Evolutionary conservation across 306 rosid genomes (phyloP).

Genomic region (Cicer yamashitae): DNA sequence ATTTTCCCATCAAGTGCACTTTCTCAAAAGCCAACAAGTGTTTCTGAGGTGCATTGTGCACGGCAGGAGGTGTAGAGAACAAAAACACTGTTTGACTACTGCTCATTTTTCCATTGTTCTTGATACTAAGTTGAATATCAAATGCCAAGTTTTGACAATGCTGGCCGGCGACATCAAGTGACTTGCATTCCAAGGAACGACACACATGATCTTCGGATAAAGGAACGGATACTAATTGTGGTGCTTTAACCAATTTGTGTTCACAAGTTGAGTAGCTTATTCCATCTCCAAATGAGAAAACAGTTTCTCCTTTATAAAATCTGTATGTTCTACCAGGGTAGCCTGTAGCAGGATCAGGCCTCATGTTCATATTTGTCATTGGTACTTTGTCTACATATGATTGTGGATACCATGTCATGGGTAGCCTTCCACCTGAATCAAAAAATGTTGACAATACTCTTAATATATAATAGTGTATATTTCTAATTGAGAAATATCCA

Average conservation of each 20-base stretch:
- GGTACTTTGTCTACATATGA: constrained; percentile 81
- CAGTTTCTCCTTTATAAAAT: constrained; percentile 85
- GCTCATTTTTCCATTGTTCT: constrained; percentile 66
- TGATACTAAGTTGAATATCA: constrained; percentile 69
- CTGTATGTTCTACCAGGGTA: constrained; percentile 91
- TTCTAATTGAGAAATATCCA: too few species aligned
- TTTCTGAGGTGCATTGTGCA: constrained; percentile 82
- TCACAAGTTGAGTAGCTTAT: constrained; percentile 69
- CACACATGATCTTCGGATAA: constrained; percentile 70
- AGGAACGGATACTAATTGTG: constrained; percentile 58
- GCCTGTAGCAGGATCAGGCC: constrained; percentile 75
- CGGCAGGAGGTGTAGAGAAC: constrained; percentile 74
- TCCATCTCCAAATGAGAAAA: constrained; percentile 85
- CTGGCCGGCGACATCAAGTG: constrained; percentile 60
- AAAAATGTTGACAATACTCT: neutral
- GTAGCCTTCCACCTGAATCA: constrained; percentile 84
- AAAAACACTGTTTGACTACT: constrained; percentile 71
- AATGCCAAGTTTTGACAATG: constrained; percentile 65
- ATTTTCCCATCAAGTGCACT: constrained; percentile 53
- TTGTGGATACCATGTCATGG: constrained; percentile 98
- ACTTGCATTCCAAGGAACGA: constrained; percentile 64
- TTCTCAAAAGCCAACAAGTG: constrained; percentile 82
- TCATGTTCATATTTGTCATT: constrained; percentile 96
- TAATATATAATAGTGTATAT: too few species aligned
- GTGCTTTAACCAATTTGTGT: constrained; percentile 67